Evolutionary conservation across 1,284 basidiomycete genomes (phyloP).

Genomic region (Dichomitus squalens): DNA sequence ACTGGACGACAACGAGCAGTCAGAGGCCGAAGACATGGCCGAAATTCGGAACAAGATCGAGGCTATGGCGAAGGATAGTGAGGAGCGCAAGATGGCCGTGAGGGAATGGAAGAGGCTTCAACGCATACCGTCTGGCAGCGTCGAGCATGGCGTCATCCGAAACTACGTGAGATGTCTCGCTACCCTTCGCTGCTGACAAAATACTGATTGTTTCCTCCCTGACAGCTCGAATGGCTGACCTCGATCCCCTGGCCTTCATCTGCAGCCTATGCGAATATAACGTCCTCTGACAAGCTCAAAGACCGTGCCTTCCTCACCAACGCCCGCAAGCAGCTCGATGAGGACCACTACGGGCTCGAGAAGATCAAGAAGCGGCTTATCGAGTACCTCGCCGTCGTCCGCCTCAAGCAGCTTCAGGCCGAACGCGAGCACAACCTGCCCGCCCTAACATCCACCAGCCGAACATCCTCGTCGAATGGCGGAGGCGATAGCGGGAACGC

Average conservation of each 20-base stretch:
- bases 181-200: background rate
- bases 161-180: constrained; percentile 60
- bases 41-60: constrained; percentile 83
- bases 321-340: constrained; percentile 77
- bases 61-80: constrained; percentile 72
- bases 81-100: constrained; percentile 82
- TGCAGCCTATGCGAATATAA: constrained; percentile 24
- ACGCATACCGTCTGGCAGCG: constrained; percentile 74
- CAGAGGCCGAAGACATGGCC: constrained; percentile 78
- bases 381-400: constrained; percentile 88
- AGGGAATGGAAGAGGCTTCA: constrained; percentile 80
- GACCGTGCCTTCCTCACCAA: constrained; percentile 61
- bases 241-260: constrained; percentile 73
- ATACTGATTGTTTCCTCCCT: constrained; percentile 20
- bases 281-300: constrained; percentile 39
- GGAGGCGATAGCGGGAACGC: background rate
- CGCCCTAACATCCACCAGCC: background rate
- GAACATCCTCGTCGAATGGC: background rate
- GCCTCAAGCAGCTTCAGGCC: constrained; percentile 64
- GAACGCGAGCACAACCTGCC: constrained; percentile 37
- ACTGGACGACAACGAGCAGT: constrained; percentile 72
- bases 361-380: constrained; percentile 90
- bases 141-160: constrained; percentile 78
- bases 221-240: constrained; percentile 83
- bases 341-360: constrained; percentile 88